Evolutionary conservation across 768 basidiomycete genomes (phyloP).

Genomic region (Russula earlei): DNA sequence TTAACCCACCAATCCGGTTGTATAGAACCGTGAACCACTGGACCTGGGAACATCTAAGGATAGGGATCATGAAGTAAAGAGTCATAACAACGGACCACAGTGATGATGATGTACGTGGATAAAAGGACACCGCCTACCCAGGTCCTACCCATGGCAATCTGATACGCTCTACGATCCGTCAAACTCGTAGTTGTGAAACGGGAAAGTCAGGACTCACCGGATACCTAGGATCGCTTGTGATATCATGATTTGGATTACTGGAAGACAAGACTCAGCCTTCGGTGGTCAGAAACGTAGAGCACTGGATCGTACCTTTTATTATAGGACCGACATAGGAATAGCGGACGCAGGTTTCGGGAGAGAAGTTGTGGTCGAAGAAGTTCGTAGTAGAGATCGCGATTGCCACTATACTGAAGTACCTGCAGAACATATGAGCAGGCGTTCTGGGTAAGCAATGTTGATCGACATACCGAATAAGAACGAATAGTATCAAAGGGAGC

Average conservation of each 20-base stretch:
- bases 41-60: conserved; percentile 26
- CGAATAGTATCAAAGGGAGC: conserved; percentile 9
- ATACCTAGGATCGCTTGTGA: conserved; percentile 58
- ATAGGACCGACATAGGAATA: conserved; percentile 46
- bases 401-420: conserved; percentile 37
- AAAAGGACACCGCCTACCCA: conserved; percentile 34
- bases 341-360: conserved; percentile 33
- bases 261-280: neutral
- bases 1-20: conserved; percentile 38
- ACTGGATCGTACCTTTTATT: conserved; percentile 45
- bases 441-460: neutral
- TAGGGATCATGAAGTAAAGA: conserved; percentile 17
- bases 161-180: conserved; percentile 38
- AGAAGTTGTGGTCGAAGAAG: conserved; percentile 48
- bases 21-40: conserved; percentile 51
- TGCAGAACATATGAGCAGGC: conserved; percentile 17
- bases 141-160: conserved; percentile 41
- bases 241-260: conserved; percentile 54
- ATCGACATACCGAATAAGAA: conserved; percentile 12
- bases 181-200: neutral
- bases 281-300: neutral
- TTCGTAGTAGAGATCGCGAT: conserved; percentile 47
- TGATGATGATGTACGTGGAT: conserved; percentile 33
- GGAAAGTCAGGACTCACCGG: conserved; percentile 31
- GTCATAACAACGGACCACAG: conserved; percentile 31